Evolutionary conservation across 306 rosid species (phyloP).

Genomic region (Gastrolobium villosum): DNA sequence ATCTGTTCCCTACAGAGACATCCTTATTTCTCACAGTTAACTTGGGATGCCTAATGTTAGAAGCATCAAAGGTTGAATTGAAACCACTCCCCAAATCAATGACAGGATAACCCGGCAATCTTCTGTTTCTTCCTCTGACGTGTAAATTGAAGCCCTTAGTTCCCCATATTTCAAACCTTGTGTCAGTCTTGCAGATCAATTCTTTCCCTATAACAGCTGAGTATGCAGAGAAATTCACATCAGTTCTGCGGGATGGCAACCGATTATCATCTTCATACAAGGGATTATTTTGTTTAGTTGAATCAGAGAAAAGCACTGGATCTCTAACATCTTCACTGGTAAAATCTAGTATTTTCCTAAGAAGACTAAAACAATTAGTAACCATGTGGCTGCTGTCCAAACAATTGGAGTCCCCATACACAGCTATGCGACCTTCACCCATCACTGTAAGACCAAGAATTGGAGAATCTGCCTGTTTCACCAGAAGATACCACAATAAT

Average conservation of each 20-base stretch:
- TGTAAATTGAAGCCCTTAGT: conserved; percentile 83
- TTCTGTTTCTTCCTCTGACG: conserved; percentile 88
- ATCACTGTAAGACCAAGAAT: conserved; percentile 79
- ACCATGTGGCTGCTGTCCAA: conserved; percentile 99
- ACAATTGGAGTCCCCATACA: conserved; percentile 98
- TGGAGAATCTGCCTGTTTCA: conserved; percentile 93
- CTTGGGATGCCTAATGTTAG: conserved; percentile 47
- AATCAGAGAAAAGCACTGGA: conserved; percentile 81
- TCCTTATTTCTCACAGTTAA: conserved; percentile 45
- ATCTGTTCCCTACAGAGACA: conserved; percentile 67
- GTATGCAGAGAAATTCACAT: conserved; percentile 85
- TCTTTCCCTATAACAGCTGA: conserved; percentile 85
- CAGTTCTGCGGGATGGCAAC: conserved; percentile 91
- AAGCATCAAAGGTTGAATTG: conserved; percentile 60
- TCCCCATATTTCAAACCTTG: conserved; percentile 91
- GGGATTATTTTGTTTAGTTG: conserved; percentile 64
- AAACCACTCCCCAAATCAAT: conserved; percentile 73
- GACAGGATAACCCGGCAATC: conserved; percentile 80
- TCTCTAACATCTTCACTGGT: conserved; percentile 74
- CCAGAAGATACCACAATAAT: conserved; percentile 37
- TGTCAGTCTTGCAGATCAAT: conserved; percentile 76
- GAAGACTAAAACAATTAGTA: conserved; percentile 87
- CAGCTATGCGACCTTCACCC: conserved; percentile 83
- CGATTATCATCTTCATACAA: conserved; percentile 74
- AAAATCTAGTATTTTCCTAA: conserved; percentile 84